These are phyloP conservation scores for Anthracocystis setariae DNA, from an alignment of 1,284 basidiomycete genomes.

Conservation along the genomic window DNA sequence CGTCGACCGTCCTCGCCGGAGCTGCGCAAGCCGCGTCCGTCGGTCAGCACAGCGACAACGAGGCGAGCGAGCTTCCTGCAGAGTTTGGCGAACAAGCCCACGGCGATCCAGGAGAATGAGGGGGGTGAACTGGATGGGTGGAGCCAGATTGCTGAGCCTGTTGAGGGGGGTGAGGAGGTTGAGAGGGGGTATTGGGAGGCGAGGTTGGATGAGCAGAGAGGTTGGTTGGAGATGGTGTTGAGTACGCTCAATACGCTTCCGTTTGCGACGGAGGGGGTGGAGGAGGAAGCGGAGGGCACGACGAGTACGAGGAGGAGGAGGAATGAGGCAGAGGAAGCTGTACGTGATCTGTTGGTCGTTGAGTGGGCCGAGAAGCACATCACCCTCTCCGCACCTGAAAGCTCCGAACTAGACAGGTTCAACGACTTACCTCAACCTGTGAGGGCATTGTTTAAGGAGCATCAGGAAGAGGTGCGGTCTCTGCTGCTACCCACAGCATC, in stretches of 20 bases:
- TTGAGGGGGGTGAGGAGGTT: slow-evolving; percentile 75
- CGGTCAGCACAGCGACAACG: neutral
- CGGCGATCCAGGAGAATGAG: slow-evolving; percentile 4
- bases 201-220: slow-evolving; percentile 39
- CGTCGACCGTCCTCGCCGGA: slow-evolving; percentile 22
- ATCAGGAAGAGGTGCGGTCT: neutral
- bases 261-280: neutral
- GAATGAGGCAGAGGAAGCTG: slow-evolving; percentile 50
- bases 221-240: slow-evolving; percentile 46
- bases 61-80: slow-evolving; percentile 32
- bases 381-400: neutral
- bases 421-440: slow-evolving; percentile 12
- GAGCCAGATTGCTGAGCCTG: slow-evolving; percentile 72
- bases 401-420: neutral
- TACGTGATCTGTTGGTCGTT: slow-evolving; percentile 33
- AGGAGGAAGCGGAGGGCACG: neutral
- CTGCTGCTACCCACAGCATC: slow-evolving; percentile 69
- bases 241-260: slow-evolving; percentile 24
- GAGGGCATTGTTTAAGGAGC: slow-evolving; percentile 80
- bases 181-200: slow-evolving; percentile 38
- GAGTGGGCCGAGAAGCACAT: slow-evolving; percentile 36
- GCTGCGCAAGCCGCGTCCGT: slow-evolving; percentile 11
- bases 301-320: slow-evolving; percentile 11
- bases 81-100: slow-evolving; percentile 4
- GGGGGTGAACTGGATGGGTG: slow-evolving; percentile 33